Evolutionary conservation across 176 grass and related monocot genomes (phyloP).

Genomic region (Chrysopogon serrulatus): DNA sequence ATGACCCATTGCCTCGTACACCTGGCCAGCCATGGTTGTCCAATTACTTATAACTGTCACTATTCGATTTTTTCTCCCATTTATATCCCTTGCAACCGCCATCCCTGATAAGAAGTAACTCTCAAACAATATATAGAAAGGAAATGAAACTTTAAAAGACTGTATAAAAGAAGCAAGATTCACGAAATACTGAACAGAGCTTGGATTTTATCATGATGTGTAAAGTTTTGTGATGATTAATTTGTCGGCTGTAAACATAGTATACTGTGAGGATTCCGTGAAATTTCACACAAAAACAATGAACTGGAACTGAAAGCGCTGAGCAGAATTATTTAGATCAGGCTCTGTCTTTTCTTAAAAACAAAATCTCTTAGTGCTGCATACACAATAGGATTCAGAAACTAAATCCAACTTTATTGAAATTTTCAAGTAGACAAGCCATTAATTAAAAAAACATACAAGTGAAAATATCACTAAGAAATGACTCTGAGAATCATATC

Average conservation of each 20-base stretch:
- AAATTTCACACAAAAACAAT: not conserved
- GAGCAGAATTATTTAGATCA: constrained; percentile 1
- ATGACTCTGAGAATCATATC: not conserved
- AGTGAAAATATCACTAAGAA: not conserved
- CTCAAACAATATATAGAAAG: constrained; percentile 12
- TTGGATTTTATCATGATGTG: not conserved
- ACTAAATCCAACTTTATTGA: constrained; percentile 1
- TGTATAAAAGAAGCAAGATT: constrained; percentile 5
- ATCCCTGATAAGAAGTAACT: constrained; percentile 50
- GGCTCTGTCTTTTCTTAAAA: not conserved
- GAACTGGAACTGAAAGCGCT: not conserved
- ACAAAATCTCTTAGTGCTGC: not conserved
- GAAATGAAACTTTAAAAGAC: constrained; percentile 3
- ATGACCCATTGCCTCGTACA: constrained; percentile 78
- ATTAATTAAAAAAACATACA: not conserved
- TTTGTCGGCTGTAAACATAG: not conserved
- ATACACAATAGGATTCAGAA: not conserved
- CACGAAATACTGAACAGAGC: not conserved
- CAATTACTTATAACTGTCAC: constrained; percentile 76
- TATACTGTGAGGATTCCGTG: not conserved
- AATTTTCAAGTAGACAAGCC: not conserved
- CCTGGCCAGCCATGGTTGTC: constrained; percentile 81
- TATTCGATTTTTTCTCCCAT: constrained; percentile 64
- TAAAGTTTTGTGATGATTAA: constrained; percentile 18
- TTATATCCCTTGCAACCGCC: constrained; percentile 72